These are phyloP conservation scores for Monascus ruber DNA, from an alignment of 2,329 filamentous ascomycete genomes.

Conservation along the genomic window DNA sequence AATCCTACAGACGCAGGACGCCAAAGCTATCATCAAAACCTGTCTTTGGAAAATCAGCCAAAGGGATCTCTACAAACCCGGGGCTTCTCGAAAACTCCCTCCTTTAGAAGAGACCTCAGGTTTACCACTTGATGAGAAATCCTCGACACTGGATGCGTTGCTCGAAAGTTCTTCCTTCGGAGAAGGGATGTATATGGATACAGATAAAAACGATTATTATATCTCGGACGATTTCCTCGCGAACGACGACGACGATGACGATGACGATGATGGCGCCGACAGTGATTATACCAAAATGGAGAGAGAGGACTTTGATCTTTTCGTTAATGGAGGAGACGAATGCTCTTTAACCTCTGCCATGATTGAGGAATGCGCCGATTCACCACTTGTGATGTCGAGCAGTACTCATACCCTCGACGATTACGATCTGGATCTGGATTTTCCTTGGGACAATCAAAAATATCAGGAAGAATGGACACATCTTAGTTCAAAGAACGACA, in stretches of 20 bases:
- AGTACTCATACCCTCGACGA: too few relatives aligned
- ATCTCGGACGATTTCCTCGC: conserved; percentile 1
- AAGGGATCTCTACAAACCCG: conserved; percentile 10
- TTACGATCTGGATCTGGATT: too few relatives aligned
- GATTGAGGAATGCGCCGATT: too few relatives aligned
- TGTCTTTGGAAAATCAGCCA: conserved; percentile 24
- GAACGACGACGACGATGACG: neutral
- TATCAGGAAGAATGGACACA: too few relatives aligned
- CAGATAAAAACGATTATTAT: neutral
- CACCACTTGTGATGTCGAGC: too few relatives aligned
- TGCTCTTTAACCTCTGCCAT: too few relatives aligned
- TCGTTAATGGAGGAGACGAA: too few relatives aligned
- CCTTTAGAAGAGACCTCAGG: neutral
- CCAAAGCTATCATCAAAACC: conserved; percentile 13
- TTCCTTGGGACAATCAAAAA: too few relatives aligned
- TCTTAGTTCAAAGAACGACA: too few relatives aligned
- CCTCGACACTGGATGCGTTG: neutral
- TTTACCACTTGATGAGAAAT: neutral
- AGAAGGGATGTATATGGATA: neutral
- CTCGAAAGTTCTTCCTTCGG: too few relatives aligned
- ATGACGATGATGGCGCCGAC: neutral
- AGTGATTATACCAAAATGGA: conserved; percentile 1
- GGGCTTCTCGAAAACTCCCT: conserved; percentile 2
- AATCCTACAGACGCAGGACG: neutral
- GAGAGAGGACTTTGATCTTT: neutral